Conservation (phyloP, 495 filamentous ascomycete genomes). For the Lindgomyces ingoldianus region DNA sequence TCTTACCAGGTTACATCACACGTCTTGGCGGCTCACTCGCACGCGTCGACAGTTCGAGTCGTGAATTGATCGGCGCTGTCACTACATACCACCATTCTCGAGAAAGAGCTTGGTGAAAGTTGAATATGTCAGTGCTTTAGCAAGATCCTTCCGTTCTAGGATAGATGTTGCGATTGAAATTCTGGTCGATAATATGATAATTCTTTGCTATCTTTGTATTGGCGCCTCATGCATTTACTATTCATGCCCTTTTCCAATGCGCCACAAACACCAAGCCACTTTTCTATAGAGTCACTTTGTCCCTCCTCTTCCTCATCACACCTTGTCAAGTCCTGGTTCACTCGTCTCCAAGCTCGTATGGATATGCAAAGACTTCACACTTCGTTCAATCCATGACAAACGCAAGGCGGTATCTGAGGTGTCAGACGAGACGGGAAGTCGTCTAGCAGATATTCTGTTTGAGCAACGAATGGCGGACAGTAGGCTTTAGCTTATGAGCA, state of each 20-base stretch:
- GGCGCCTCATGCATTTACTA: not conserved
- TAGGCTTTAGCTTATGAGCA: not conserved
- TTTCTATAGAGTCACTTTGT: not conserved
- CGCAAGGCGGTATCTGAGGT: not conserved
- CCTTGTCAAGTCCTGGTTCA: not conserved
- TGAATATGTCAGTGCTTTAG: too few species aligned
- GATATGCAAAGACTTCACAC: not conserved
- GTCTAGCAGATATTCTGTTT: not conserved
- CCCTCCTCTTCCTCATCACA: not conserved
- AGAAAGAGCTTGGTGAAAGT: too few species aligned
- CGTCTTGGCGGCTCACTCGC: not conserved
- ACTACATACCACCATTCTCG: too few species aligned
- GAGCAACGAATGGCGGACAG: not conserved
- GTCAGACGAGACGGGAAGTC: not conserved
- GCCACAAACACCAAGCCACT: slow-evolving; percentile 1
- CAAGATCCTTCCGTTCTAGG: too few species aligned
- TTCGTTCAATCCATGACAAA: not conserved
- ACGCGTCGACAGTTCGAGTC: not conserved
- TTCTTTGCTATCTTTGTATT: not conserved
- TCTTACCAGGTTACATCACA: not conserved
- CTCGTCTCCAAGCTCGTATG: not conserved
- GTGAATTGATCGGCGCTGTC: too few species aligned
- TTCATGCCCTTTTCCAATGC: not conserved
- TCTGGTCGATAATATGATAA: too few species aligned
- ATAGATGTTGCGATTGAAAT: too few species aligned